Base-by-base conservation (phyloP, 2,329 filamentous ascomycete species). In the Aspergillus neotritici region DNA sequence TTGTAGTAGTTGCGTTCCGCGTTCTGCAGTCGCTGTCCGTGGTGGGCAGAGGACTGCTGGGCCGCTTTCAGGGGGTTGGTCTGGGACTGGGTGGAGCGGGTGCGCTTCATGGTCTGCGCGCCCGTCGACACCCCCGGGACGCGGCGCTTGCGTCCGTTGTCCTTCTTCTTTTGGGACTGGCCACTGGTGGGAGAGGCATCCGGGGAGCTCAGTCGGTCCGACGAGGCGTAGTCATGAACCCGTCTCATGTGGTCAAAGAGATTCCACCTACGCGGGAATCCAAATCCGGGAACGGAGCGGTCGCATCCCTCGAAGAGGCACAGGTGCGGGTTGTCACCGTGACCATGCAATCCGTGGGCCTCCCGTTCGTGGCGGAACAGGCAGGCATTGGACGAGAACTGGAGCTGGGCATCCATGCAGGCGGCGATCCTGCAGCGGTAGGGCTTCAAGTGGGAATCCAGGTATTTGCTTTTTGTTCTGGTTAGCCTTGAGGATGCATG, bases 171-270 rank as follows among this genome's bases (percentile, higher is more conserved):
- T 41, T 58, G 50, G 13, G 48, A 45, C 14, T 58, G 56, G 13
- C 47, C 49, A n/a, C 44, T 52, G 25, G 56, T 56, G 8, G 65
- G 62, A 5, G 65, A 63, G 33, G 56, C 57, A 52, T 70, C 67
- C 3, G 67, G 67, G 1, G 67, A 70, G 56, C 66, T 70, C 46
- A 62, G 63, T 13, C 62, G 63, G 46, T 70, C 67, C 7, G 64
- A 69, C 13, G 64, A 60, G 37, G 63, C 73, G 58, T 78, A 80
- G 53, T 80, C 77, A 58, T 97, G 91, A 6, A 96, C 90, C 50
- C 91, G 84, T 71, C 88, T 87, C 90, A 96, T 96, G 76, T 97
- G 91, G 70, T 97, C 91, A 67, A 86, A 83, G 41, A 95, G 79
- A 70, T 97, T 97, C 87, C 93, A 97, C 58, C 90, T 84, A 57